phyloP scores from a whole-genome alignment of 305 asterid genomes.

The Coffea humblotiana region DNA sequence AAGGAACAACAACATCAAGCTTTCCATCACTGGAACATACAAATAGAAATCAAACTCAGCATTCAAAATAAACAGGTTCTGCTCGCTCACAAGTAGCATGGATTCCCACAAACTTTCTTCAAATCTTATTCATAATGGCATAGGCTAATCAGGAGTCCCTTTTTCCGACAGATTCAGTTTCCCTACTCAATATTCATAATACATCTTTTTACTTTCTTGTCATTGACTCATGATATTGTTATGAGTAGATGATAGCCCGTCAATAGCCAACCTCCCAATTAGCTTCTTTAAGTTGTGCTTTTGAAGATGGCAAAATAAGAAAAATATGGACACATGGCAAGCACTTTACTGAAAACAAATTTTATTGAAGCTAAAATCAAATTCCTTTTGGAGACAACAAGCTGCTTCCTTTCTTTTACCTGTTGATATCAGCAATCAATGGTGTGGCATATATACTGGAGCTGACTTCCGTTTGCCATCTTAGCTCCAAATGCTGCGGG shows the following conservation, averaged over 20 bases:
- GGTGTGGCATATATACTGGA: conserved; percentile 95
- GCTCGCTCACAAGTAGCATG: neutral
- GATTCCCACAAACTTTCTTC: neutral
- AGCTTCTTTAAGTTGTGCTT: neutral
- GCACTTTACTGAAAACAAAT: neutral
- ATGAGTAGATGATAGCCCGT: neutral
- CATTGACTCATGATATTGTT: neutral
- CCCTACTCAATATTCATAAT: neutral
- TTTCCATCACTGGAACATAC: conserved; percentile 75
- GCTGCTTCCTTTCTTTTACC: conserved; percentile 39
- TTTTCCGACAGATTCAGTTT: neutral
- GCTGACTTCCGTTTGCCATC: conserved; percentile 99
- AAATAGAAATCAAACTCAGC: conserved; percentile 5
- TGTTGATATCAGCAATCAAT: conserved; percentile 89
- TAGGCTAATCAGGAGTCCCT: neutral
- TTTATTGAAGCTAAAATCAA: neutral
- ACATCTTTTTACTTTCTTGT: neutral
- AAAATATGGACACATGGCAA: neutral
- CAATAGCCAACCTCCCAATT: neutral
- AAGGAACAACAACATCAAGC: conserved; percentile 90
- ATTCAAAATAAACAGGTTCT: neutral
- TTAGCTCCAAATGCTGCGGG: conserved; percentile 91
- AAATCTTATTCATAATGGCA: neutral
- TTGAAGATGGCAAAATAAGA: neutral
- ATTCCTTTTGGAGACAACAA: neutral